Evolutionary conservation across 1,284 basidiomycete species (phyloP), one percentile per base, ranked within the genome.

Genomic region (Irpex rosettiformis): DNA sequence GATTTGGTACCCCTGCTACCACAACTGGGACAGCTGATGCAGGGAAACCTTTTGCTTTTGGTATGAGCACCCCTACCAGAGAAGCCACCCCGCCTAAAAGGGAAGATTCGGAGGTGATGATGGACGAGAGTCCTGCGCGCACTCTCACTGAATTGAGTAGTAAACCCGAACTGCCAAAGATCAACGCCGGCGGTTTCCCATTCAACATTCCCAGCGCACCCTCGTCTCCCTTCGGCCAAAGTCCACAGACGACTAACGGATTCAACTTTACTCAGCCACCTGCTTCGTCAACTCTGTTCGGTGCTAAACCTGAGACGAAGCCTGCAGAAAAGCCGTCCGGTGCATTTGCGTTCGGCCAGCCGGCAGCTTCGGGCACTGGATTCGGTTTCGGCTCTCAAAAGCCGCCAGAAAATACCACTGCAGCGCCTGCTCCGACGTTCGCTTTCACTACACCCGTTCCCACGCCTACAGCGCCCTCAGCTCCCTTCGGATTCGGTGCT

Each of bases 101-200:
- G 18, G 66, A 67, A 18, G 70, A 70, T 48, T 64, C 66, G 43
- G 71, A 68, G 60, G 68, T 72, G 48, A 75, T 75, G 54, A 75
- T 75, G 73, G 74, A 75, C 48, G 74, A 75, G 55, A 75, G 74
- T 57, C 74, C 74, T 0, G 66, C 64, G 5, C 65, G 72, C 8
- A 64, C 62, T 30, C 64, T 62, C 3, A 73, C 71, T 69, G 67
- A 72, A 18, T 60, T 67, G 27, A 70, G 63, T 10, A 60, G 56
- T 21, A 59, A 47, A 42, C 54, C 53, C 1, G 58, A 64, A 28
- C 59, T 65, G 30, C 58, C 62, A 8, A 59, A 63, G 28, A 56
- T 63, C 1, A 63, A 58, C 6, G 62, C 59, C 1, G 66, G 69
- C 56, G 40, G 64, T 2, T 69, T 70, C 42, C 57, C 64, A 30